Evolutionary conservation across 768 basidiomycete species (phyloP), one percentile per base, ranked within the genome.

Genomic region (Boletus vermiculosoides): DNA sequence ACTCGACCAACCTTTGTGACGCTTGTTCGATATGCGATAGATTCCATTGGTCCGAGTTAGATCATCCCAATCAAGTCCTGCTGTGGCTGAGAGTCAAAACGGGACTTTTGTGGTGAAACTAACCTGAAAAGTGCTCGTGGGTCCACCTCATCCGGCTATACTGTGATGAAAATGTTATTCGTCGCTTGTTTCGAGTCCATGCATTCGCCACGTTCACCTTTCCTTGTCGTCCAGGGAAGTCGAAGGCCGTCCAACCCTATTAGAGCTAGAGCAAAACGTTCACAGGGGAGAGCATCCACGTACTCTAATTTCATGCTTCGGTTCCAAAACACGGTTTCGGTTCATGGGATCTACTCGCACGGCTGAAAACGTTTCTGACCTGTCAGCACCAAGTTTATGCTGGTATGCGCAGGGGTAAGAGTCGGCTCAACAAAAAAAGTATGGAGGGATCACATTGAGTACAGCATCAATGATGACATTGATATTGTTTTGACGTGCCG

Each of bases 321-420:
- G 80, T 0, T 85, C 88, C 39, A 83, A 73, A 41, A 78, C 78
- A 61, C 81, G 83, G 23, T 84, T 73, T 1, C 94, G 80, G 66
- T 95, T 84, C 22, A 83, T 64, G 6, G 84, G 74, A 57, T 90
- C 83, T 10, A 92, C 90, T 28, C 84, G 86, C 10, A 88, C 82
- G 13, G 85, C 94, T 10, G 72, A 62, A 69, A 92, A 87, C 0
- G 66, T 74, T 73, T 97, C 94, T 10, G 71, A 64, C 63, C 84
- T 77, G 70, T 97, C 94, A 13, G 84, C 94, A 36, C 94, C 94
- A 39, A 92, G 74, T 75, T 94, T 90, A 65, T 92, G 89, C 90
- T 92, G 50, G 48, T 46, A 16, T 20, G 25, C 23, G 37, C 12
- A 48, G 23, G 28, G 56, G 39, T 66, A 42, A 61, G 58, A 30